Percentiles rank a stretch among this genome's conserved stretches.
Conservation (phyloP, 192 early-diverging fungal species). For the Dissophora globulifera region DNA sequence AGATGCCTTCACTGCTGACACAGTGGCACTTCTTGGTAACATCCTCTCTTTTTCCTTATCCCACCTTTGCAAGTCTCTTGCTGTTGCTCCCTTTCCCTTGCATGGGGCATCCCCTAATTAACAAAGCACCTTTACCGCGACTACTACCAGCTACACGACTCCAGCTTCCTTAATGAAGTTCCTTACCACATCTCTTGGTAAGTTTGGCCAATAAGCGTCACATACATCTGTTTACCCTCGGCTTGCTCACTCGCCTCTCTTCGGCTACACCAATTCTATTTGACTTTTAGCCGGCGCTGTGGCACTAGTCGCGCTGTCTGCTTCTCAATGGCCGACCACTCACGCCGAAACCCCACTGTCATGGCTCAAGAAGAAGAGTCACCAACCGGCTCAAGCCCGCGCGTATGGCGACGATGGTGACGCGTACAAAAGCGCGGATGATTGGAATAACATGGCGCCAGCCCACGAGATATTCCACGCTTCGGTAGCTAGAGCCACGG, state of each 20-base stretch:
- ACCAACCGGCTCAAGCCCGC: background rate
- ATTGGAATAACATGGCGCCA: background rate
- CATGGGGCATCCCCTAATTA: too few relatives aligned
- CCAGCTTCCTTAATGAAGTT: conserved; percentile 17
- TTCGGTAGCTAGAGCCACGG: background rate
- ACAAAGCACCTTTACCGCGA: too few relatives aligned
- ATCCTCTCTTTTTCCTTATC: too few relatives aligned
- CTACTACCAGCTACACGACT: too few relatives aligned
- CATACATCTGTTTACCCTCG: too few relatives aligned
- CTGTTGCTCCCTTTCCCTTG: too few relatives aligned
- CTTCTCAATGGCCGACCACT: background rate
- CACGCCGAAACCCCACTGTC: background rate
- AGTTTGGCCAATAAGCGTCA: background rate
- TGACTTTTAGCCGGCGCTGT: background rate
- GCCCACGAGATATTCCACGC: conserved; percentile 6
- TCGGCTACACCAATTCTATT: background rate
- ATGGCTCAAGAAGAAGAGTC: background rate
- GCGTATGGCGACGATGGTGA: background rate
- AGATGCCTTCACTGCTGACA: too few relatives aligned
- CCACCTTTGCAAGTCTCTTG: too few relatives aligned
- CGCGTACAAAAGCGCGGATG: background rate
- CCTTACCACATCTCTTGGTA: conserved; percentile 15
- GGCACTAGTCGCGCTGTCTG: conserved; percentile 9
- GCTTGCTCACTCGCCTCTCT: background rate
- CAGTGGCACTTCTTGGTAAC: too few relatives aligned